Conservation (phyloP, 1,284 basidiomycete species). For the Calocybe gambosa region DNA sequence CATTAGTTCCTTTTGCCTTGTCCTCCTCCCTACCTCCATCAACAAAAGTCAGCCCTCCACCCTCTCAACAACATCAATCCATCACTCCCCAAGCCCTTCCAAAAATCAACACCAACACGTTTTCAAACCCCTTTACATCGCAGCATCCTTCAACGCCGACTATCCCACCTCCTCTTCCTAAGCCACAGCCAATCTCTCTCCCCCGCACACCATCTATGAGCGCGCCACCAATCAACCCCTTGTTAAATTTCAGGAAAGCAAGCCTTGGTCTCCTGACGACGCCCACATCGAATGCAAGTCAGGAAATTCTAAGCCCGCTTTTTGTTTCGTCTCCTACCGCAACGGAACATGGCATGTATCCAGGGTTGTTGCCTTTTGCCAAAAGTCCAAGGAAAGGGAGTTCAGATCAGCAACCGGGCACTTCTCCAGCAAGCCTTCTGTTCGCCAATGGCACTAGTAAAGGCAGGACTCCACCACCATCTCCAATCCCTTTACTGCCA, state of each 20-base stretch:
- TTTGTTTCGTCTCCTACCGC: constrained; percentile 31
- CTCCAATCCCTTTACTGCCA: not conserved
- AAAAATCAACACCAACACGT: constrained; percentile 29
- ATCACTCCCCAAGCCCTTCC: constrained; percentile 19
- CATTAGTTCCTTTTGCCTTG: constrained; percentile 11
- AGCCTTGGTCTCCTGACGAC: constrained; percentile 26
- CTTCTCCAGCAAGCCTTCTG: constrained; percentile 1
- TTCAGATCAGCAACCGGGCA: not conserved
- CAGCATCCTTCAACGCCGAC: constrained; percentile 12
- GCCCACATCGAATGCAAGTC: constrained; percentile 19
- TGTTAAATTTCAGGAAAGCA: constrained; percentile 28
- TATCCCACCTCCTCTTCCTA: constrained; percentile 30
- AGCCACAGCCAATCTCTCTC: constrained; percentile 32
- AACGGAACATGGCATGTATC: constrained; percentile 16
- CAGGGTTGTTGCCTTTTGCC: constrained; percentile 22
- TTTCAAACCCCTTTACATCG: constrained; percentile 13
- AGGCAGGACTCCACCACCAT: constrained; percentile 24
- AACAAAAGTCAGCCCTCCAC: constrained; percentile 6
- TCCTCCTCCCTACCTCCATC: constrained; percentile 12
- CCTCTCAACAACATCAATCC: constrained; percentile 12
- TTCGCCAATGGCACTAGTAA: constrained; percentile 18
- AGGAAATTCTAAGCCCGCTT: constrained; percentile 46
- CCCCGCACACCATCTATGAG: constrained; percentile 27
- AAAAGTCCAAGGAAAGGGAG: constrained; percentile 3
- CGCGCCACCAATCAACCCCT: constrained; percentile 18